A percentile compares a stretch with the other conserved stretches of the same genome.
Conservation (phyloP, 2,329 filamentous ascomycete species). For the Exophiala xenobiotica region DNA sequence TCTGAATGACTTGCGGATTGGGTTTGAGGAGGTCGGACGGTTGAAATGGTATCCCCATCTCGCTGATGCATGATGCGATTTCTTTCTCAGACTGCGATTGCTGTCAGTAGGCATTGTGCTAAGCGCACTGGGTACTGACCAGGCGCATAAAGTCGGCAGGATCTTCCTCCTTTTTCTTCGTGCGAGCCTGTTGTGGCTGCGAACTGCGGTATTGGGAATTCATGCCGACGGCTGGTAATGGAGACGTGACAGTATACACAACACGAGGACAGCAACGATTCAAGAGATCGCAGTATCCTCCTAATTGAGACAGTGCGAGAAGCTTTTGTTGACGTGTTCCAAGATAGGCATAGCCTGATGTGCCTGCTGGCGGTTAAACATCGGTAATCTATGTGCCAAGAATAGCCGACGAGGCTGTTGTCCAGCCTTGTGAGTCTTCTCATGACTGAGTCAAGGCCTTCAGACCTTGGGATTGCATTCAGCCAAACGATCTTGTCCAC, state of each 20-base stretch:
- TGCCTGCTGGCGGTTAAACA: not conserved
- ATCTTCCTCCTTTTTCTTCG: conserved; percentile 57
- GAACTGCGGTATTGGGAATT: conserved; percentile 51
- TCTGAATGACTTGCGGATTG: conserved; percentile 90
- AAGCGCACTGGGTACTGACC: conserved; percentile 39
- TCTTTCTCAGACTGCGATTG: conserved; percentile 63
- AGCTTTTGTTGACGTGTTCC: not conserved
- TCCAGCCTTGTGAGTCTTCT: not conserved
- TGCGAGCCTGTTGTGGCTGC: conserved; percentile 46
- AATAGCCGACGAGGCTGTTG: not conserved
- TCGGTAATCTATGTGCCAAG: not conserved
- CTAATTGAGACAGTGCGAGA: not conserved
- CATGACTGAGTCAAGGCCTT: too few relatives aligned
- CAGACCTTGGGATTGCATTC: not conserved
- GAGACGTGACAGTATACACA: not conserved
- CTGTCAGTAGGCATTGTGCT: conserved; percentile 33
- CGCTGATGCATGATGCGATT: conserved; percentile 94
- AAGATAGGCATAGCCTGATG: conserved; percentile 2
- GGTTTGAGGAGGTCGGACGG: conserved; percentile 88
- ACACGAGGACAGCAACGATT: not conserved
- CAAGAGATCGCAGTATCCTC: not conserved
- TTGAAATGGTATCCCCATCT: conserved; percentile 89
- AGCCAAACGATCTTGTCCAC: not conserved
- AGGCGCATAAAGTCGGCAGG: conserved; percentile 59
- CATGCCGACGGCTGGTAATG: conserved; percentile 39